Base-by-base conservation (phyloP, 163 green algal species). In the Picocystis sp. region DNA sequence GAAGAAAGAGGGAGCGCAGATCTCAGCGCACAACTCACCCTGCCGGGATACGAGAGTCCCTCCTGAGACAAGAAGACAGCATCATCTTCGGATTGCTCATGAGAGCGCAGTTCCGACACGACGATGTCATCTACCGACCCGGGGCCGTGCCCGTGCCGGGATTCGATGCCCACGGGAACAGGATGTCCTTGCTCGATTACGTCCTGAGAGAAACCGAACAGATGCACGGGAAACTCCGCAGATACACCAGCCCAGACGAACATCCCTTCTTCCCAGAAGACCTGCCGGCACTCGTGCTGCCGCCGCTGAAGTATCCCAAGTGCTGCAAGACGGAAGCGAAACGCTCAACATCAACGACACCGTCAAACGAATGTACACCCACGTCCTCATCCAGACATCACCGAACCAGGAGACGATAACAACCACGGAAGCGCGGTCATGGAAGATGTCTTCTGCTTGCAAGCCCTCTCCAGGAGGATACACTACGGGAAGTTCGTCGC, bases 401-500 rank as follows among this genome's bases (percentile, higher is more conserved):
- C 78, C 0, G 23, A 58, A n/a, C 52, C 71, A 0, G 90, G 86
- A 0, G 86, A 97, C 57, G 90, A 98, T 61, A 73, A 70, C 69
- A 97, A 98, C 74, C 95, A 97, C 56, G 90, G 89, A 6, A 88
- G 73, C 12, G 58, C 78, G 5, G 82, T 75, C 23, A 86, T 86
- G 47, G 62, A 78, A 52, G 86, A 95, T 50, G 80, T 94, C 21
- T 55, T 79, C 10, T 79, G 66, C 50, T 61, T 94, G 48, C 83
- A 96, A 73, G 83, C 87, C 5, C 73, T 99, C 17, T 94, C 81
- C 33, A 90, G 89, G 62, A 78, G 90, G 45, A 92, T 99, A 46
- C 90, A 99, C 69, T 97, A 93, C 57, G 90, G 90, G 53, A 94
- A 89, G 58, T 99, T 95, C 66, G 88, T 98, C 19, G 87, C 87